phyloP scores from a whole-genome alignment of 139 green algal genomes.

The Chlamydomonas sphaeroides region DNA sequence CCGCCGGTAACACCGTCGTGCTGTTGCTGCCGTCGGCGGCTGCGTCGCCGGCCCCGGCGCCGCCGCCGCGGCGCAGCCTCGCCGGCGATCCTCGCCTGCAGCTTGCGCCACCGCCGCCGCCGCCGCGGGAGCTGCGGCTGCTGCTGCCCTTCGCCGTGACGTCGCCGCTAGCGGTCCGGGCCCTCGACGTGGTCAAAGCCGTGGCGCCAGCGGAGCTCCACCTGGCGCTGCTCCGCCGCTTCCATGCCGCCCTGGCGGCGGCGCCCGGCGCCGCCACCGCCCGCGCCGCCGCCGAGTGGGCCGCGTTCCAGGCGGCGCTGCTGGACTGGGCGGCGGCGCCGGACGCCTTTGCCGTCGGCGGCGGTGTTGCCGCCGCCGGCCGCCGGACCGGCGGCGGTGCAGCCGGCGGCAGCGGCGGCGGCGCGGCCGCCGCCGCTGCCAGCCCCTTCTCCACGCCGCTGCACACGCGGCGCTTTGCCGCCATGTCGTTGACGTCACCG shows the following conservation, averaged over 20 bases:
- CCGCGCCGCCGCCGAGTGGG: slow-evolving; percentile 46
- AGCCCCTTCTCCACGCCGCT: slow-evolving; percentile 30
- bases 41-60: not conserved
- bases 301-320: slow-evolving; percentile 42
- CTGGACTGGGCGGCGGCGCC: slow-evolving; percentile 53
- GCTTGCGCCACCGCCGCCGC: slow-evolving; percentile 19
- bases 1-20: slow-evolving; percentile 13
- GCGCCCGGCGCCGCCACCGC: slow-evolving; percentile 13
- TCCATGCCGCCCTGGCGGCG: slow-evolving; percentile 45
- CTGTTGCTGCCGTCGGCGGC: not conserved
- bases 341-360: not conserved
- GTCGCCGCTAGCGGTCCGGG: slow-evolving; percentile 43
- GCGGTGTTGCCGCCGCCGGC: not conserved
- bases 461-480: slow-evolving; percentile 37
- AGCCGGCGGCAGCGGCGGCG: slow-evolving; percentile 1
- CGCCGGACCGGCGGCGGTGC: not conserved
- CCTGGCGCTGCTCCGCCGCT: slow-evolving; percentile 48
- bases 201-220: slow-evolving; percentile 48
- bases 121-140: slow-evolving; percentile 48
- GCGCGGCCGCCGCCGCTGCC: not conserved
- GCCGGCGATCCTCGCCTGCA: slow-evolving; percentile 53
- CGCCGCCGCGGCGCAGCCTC: not conserved
- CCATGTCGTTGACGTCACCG: slow-evolving; percentile 37
- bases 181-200: slow-evolving; percentile 58
- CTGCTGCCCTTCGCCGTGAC: slow-evolving; percentile 53